Conservation (phyloP, 1,284 basidiomycete genomes). For the Pholiota adiposa region DNA sequence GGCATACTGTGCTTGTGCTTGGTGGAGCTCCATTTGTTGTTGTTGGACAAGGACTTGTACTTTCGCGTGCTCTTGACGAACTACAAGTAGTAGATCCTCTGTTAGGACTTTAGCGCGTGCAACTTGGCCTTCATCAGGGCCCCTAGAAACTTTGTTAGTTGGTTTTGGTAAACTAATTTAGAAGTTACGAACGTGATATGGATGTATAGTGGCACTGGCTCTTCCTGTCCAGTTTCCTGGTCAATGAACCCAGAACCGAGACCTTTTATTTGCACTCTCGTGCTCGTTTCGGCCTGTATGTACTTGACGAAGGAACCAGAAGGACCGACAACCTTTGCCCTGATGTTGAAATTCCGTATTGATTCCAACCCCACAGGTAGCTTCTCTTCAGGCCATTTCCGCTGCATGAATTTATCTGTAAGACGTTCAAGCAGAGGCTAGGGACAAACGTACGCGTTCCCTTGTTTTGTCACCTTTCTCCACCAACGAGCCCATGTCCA, state of each 20-base stretch:
- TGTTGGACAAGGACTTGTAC: conserved; percentile 63
- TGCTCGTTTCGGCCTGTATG: conserved; percentile 95
- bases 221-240: conserved; percentile 91
- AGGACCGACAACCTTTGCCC: conserved; percentile 97
- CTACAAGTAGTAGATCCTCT: conserved; percentile 88
- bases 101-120: conserved; percentile 87
- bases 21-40: conserved; percentile 83
- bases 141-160: conserved; percentile 46
- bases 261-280: conserved; percentile 98
- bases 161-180: conserved; percentile 12
- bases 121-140: conserved; percentile 88
- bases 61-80: conserved; percentile 86
- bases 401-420: conserved; percentile 41
- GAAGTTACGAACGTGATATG: conserved; percentile 78
- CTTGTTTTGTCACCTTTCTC: conserved; percentile 69
- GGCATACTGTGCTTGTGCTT: conserved; percentile 79
- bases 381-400: conserved; percentile 97
- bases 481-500: conserved; percentile 88
- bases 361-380: conserved; percentile 86
- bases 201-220: conserved; percentile 85
- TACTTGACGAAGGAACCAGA: conserved; percentile 95
- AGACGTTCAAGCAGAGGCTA: conserved; percentile 6
- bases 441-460: conserved; percentile 23
- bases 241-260: conserved; percentile 95
- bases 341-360: conserved; percentile 95